Evolutionary conservation across 2,329 filamentous ascomycete genomes (phyloP).

Genomic region (Neospermospora avenae): DNA sequence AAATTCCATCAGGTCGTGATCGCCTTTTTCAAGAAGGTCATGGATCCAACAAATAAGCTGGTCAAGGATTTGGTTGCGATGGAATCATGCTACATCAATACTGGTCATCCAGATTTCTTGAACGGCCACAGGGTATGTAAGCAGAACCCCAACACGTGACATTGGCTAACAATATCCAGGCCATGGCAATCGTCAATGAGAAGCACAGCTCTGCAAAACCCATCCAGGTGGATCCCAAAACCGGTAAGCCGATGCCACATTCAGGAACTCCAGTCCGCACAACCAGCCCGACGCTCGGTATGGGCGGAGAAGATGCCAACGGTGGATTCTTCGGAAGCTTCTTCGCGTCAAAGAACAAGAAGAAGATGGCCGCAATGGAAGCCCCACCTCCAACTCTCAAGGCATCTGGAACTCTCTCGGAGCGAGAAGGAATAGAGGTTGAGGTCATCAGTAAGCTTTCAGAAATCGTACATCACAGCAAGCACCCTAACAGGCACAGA

Average conservation of each 20-base stretch:
- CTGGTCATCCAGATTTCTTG: conserved; percentile 94
- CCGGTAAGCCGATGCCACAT: conserved; percentile 80
- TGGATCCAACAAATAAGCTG: conserved; percentile 97
- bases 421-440: conserved; percentile 92
- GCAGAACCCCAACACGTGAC: not conserved
- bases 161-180: conserved; percentile 44
- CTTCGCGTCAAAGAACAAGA: conserved; percentile 99
- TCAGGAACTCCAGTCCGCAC: conserved; percentile 66
- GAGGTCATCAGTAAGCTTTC: conserved; percentile 86
- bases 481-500: conserved; percentile 49
- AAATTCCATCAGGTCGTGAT: conserved; percentile 94
- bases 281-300: conserved; percentile 67
- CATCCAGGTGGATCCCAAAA: conserved; percentile 96
- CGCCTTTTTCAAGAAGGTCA: conserved; percentile 93
- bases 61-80: conserved; percentile 90
- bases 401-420: conserved; percentile 87
- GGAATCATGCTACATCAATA: conserved; percentile 98
- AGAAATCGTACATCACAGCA: not conserved
- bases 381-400: conserved; percentile 88
- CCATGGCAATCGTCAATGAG: conserved; percentile 98
- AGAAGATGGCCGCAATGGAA: conserved; percentile 99
- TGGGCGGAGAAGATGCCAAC: conserved; percentile 49
- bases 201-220: conserved; percentile 78
- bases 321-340: conserved; percentile 96
- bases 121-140: conserved; percentile 76